Evolutionary conservation across 768 basidiomycete species (phyloP).

Genomic region (Suillus cothurnatus): DNA sequence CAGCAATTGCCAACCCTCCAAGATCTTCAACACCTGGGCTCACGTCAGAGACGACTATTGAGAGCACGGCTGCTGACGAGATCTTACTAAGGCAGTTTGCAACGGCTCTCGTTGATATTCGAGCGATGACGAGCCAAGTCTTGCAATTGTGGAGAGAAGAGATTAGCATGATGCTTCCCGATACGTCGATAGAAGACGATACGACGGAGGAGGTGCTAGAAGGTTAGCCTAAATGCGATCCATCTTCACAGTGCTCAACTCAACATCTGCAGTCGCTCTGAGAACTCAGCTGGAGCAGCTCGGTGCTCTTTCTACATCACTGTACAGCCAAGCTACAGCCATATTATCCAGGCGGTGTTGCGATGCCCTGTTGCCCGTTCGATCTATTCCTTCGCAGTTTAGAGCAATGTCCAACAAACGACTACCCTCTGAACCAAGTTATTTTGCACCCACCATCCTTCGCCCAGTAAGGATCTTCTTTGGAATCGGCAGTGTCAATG

Average conservation of each 20-base stretch:
- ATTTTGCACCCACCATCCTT: slow-evolving; percentile 81
- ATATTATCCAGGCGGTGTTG: slow-evolving; percentile 82
- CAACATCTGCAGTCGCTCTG: slow-evolving; percentile 50
- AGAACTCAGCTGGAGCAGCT: slow-evolving; percentile 52
- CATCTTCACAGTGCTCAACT: slow-evolving; percentile 5
- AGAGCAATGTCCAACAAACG: slow-evolving; percentile 80
- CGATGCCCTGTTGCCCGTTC: slow-evolving; percentile 81
- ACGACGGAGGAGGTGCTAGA: slow-evolving; percentile 42
- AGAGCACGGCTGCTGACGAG: slow-evolving; percentile 65
- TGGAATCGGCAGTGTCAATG: slow-evolving; percentile 54
- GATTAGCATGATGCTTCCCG: slow-evolving; percentile 63
- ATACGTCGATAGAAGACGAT: slow-evolving; percentile 35
- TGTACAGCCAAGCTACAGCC: slow-evolving; percentile 64
- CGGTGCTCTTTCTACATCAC: slow-evolving; percentile 51
- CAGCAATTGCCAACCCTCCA: slow-evolving; percentile 15
- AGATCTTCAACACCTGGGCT: slow-evolving; percentile 58
- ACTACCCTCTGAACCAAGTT: slow-evolving; percentile 76
- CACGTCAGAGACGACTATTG: slow-evolving; percentile 50
- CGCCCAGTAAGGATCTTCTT: slow-evolving; percentile 81
- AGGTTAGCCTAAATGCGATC: slow-evolving; percentile 41
- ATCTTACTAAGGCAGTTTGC: slow-evolving; percentile 64
- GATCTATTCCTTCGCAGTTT: slow-evolving; percentile 89
- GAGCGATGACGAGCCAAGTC: slow-evolving; percentile 52
- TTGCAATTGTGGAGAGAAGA: slow-evolving; percentile 68
- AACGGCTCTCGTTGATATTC: slow-evolving; percentile 69